phyloP scores from a whole-genome alignment of 331 rosid genomes.

The Spiraea crenata region DNA sequence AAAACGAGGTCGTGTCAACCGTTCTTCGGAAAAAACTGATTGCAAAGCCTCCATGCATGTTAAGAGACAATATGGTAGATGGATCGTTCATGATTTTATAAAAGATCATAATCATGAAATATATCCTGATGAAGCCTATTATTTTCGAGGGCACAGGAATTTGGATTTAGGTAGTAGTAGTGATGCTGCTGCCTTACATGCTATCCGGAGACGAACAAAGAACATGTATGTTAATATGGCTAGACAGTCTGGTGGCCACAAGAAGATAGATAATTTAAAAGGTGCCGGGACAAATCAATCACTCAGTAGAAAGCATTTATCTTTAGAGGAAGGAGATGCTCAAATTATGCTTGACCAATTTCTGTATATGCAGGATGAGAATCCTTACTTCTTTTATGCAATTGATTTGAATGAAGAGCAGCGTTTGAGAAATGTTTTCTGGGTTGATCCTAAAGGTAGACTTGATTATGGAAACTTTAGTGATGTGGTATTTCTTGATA shows the following conservation, averaged over 20 bases:
- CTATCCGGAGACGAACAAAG: slow-evolving; percentile 40
- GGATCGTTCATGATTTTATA: slow-evolving; percentile 32
- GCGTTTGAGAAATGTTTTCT: slow-evolving; percentile 37
- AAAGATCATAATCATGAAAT: slow-evolving; percentile 53
- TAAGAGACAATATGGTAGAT: slow-evolving; percentile 42
- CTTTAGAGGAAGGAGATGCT: slow-evolving; percentile 39
- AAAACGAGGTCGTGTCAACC: slow-evolving; percentile 42
- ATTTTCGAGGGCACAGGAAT: slow-evolving; percentile 35
- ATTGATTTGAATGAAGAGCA: slow-evolving; percentile 44
- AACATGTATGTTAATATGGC: slow-evolving; percentile 32
- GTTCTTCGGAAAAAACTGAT: slow-evolving; percentile 41
- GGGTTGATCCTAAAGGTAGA: slow-evolving; percentile 50
- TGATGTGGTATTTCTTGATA: slow-evolving; percentile 45
- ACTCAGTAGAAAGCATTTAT: slow-evolving; percentile 22
- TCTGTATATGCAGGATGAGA: slow-evolving; percentile 41
- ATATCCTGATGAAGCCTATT: slow-evolving; percentile 36
- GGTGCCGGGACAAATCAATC: slow-evolving; percentile 21
- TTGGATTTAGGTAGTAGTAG: slow-evolving; percentile 20
- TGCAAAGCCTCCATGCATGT: slow-evolving; percentile 50
- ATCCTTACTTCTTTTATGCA: slow-evolving; percentile 46
- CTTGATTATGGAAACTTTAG: slow-evolving; percentile 41
- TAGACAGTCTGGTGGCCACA: slow-evolving; percentile 26
- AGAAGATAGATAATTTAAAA: slow-evolving; percentile 27
- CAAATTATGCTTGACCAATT: slow-evolving; percentile 39
- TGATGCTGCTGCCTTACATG: slow-evolving; percentile 26